These are phyloP conservation scores for Fusarium zealandicum DNA, from an alignment of 2,329 filamentous ascomycete species.

Conservation along the genomic window DNA sequence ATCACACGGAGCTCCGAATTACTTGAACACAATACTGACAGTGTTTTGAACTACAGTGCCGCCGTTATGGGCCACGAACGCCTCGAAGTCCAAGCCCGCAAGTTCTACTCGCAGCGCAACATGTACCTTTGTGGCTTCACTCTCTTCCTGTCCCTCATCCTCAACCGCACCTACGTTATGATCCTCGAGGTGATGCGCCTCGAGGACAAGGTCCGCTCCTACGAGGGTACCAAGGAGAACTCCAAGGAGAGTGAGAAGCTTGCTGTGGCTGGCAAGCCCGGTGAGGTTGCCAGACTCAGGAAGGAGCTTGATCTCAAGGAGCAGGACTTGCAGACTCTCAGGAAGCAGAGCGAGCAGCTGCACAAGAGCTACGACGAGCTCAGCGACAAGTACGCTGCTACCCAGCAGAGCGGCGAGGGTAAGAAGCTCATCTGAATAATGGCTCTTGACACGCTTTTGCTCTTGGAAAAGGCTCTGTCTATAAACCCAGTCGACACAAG, in stretches of 20 bases:
- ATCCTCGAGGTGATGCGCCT: conserved; percentile 90
- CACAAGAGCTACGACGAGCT: conserved; percentile 85
- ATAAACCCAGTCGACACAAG: not conserved
- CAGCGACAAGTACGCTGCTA: conserved; percentile 78
- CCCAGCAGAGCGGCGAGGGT: conserved; percentile 57
- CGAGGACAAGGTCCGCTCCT: conserved; percentile 87
- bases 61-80: conserved; percentile 89
- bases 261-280: conserved; percentile 74
- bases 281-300: conserved; percentile 74
- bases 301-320: conserved; percentile 81
- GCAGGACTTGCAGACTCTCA: conserved; percentile 82
- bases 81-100: conserved; percentile 98
- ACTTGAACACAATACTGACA: conserved; percentile 30
- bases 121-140: conserved; percentile 99
- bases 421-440: conserved; percentile 64
- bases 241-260: conserved; percentile 76
- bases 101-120: conserved; percentile 99
- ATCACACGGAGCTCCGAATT: not conserved
- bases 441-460: not conserved
- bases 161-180: conserved; percentile 98
- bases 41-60: conserved; percentile 49
- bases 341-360: conserved; percentile 89
- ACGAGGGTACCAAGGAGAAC: conserved; percentile 66
- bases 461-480: not conserved
- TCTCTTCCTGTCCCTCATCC: conserved; percentile 96